phyloP scores from a whole-genome alignment of 2,329 filamentous ascomycete species.

The Colletotrichum camelliae region DNA sequence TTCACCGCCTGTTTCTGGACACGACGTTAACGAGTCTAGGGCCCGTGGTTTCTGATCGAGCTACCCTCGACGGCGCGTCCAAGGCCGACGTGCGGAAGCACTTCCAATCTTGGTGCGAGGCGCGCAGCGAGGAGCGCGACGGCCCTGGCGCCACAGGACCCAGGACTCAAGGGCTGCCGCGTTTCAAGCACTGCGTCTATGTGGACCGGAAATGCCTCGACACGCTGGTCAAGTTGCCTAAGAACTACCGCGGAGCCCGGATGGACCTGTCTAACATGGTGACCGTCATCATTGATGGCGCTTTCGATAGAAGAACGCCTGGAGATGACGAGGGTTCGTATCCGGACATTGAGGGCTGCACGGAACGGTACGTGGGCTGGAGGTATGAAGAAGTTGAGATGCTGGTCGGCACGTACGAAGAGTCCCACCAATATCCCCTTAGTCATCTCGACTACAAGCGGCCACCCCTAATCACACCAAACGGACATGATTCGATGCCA shows the following conservation, averaged over 20 bases:
- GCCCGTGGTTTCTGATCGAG: background rate
- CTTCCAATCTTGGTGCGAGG: background rate
- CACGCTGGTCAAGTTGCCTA: background rate
- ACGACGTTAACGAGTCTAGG: background rate
- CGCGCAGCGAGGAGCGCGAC: background rate
- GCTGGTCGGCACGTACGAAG: background rate
- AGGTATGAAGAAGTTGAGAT: background rate
- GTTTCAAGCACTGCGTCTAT: background rate
- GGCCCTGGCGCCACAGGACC: background rate
- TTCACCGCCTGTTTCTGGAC: background rate
- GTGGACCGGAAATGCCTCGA: background rate
- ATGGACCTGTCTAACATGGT: background rate
- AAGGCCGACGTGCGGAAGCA: background rate
- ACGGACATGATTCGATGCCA: background rate
- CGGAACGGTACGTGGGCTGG: background rate
- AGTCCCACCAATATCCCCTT: background rate
- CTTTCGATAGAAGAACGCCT: background rate
- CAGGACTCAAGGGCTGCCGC: background rate
- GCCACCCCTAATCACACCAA: background rate
- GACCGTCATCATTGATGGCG: background rate
- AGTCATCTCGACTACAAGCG: background rate
- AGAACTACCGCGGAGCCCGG: background rate
- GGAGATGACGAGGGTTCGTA: background rate
- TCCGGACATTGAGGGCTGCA: background rate
- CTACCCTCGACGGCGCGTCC: slow-evolving; percentile 3